These are phyloP conservation scores for Aeschynomene evenia DNA, from an alignment of 306 rosid species.

Conservation along the genomic window DNA sequence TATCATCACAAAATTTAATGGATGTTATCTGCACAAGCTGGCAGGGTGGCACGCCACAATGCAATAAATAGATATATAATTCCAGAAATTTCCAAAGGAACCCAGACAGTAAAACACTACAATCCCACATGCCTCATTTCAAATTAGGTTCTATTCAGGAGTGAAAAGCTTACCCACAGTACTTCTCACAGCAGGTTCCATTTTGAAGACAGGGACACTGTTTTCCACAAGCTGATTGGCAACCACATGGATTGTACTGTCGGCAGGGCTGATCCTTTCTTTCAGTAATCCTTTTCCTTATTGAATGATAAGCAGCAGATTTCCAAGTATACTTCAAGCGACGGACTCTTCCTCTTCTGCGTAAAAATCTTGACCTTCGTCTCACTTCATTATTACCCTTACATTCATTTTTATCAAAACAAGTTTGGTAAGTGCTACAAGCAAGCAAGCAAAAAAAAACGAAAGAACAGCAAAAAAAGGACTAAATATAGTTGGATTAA, in stretches of 20 bases:
- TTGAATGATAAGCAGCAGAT: constrained; percentile 96
- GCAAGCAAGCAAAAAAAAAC: constrained; percentile 22
- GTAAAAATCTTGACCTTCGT: constrained; percentile 90
- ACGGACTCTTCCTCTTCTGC: constrained; percentile 97
- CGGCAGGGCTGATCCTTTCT: constrained; percentile 98
- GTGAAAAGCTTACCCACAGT: constrained; percentile 83
- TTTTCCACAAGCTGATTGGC: constrained; percentile 95
- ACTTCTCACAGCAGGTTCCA: constrained; percentile 98
- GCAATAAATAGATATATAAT: constrained; percentile 20
- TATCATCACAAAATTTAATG: constrained; percentile 13
- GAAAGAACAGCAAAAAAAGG: constrained; percentile 20
- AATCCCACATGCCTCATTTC: constrained; percentile 1
- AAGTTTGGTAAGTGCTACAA: constrained; percentile 26
- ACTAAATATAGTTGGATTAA: constrained; percentile 30
- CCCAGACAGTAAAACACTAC: constrained; percentile 6
- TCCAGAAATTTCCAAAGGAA: constrained; percentile 14
- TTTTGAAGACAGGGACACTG: constrained; percentile 93
- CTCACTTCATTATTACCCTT: constrained; percentile 91
- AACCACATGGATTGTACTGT: constrained; percentile 95
- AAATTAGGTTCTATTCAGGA: neutral
- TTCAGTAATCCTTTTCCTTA: constrained; percentile 93
- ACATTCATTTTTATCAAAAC: constrained; percentile 38
- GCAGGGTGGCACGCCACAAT: constrained; percentile 4
- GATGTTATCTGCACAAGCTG: constrained; percentile 9
- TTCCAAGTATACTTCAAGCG: constrained; percentile 98